Evolutionary conservation across 78 protist species (phyloP).

Genomic region (Planoprotostelium fungivorum): DNA sequence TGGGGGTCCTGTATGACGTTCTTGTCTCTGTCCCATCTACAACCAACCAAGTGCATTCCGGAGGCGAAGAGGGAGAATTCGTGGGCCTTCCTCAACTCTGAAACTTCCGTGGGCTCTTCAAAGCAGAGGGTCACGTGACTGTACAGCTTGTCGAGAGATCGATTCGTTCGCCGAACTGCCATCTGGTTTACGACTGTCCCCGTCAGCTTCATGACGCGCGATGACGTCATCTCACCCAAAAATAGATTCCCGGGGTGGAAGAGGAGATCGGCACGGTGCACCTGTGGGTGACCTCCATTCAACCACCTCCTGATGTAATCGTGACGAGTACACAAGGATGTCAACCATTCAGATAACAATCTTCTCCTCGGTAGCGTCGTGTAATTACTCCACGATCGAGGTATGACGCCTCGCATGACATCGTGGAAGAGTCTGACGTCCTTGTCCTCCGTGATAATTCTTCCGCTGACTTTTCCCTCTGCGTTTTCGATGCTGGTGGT

Average conservation of each 20-base stretch:
- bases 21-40: neutral
- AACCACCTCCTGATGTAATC: neutral
- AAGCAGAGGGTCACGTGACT: too few species aligned
- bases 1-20: neutral
- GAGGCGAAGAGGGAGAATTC: neutral
- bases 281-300: neutral
- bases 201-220: neutral
- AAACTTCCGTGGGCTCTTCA: too few species aligned
- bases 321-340: neutral
- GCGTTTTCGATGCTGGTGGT: neutral
- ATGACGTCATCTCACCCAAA: neutral
- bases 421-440: neutral
- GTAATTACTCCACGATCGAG: neutral
- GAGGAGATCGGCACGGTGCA: neutral
- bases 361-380: neutral
- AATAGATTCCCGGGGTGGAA: neutral
- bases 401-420: neutral
- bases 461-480: neutral
- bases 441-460: neutral
- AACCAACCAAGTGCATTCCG: neutral
- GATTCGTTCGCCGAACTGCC: too few species aligned
- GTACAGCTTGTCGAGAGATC: too few species aligned
- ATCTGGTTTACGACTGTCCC: neutral
- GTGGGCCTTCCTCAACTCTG: neutral
- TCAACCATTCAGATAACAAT: neutral